A percentile compares a stretch with the other conserved stretches of the same genome.
Evolutionary conservation across 768 basidiomycete genomes (phyloP).

Genomic region (Boletus pseudo-olivaceus): DNA sequence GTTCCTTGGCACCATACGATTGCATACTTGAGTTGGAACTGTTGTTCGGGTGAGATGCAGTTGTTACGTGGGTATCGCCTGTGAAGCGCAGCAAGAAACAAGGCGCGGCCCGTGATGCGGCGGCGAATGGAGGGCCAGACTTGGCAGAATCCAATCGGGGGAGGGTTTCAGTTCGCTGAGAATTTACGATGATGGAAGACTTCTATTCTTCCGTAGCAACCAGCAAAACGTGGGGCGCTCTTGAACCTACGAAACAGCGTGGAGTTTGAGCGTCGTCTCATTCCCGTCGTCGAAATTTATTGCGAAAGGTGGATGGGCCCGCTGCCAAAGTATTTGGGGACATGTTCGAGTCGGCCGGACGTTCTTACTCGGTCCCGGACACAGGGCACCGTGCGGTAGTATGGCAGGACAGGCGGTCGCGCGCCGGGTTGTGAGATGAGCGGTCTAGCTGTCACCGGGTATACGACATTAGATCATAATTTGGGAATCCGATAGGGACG

Average conservation of each 20-base stretch:
- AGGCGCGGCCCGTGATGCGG: slow-evolving; percentile 5
- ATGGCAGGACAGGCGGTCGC: neutral
- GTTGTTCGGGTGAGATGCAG: slow-evolving; percentile 5
- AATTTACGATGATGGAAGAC: slow-evolving; percentile 28
- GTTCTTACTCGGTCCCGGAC: slow-evolving; percentile 20
- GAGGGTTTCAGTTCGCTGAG: slow-evolving; percentile 14
- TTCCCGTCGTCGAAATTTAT: slow-evolving; percentile 8
- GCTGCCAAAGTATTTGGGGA: no score
- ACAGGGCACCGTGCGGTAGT: neutral
- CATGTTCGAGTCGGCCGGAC: neutral
- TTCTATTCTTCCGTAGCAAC: slow-evolving; percentile 33
- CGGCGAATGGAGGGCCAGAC: slow-evolving; percentile 12
- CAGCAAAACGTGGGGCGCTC: slow-evolving; percentile 25
- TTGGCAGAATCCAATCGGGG: slow-evolving; percentile 10
- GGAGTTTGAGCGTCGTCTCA: slow-evolving; percentile 24
- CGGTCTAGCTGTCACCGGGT: slow-evolving; percentile 23
- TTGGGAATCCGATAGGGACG: slow-evolving; percentile 32
- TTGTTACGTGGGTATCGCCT: slow-evolving; percentile 14
- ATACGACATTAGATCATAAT: slow-evolving; percentile 21
- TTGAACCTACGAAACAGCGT: slow-evolving; percentile 20
- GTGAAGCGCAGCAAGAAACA: slow-evolving; percentile 3
- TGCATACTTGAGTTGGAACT: neutral
- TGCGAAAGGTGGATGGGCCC: slow-evolving; percentile 1
- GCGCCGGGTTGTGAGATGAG: slow-evolving; percentile 15
- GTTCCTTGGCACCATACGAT: slow-evolving; percentile 1